phyloP scores from a whole-genome alignment of 2,329 filamentous ascomycete genomes.

The Alternaria burnsii region DNA sequence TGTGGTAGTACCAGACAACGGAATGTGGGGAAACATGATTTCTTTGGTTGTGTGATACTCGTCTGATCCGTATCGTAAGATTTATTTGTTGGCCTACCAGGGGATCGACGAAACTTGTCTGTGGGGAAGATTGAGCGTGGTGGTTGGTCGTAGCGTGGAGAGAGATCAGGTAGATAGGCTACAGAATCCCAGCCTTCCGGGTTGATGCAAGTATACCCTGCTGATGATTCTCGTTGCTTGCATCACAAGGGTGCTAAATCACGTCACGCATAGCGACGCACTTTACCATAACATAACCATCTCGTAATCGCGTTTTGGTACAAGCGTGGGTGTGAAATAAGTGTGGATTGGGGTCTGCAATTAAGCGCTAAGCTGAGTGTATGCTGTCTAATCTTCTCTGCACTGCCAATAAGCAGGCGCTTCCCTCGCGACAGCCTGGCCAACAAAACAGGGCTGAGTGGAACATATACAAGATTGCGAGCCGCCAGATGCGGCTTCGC shows the following conservation, averaged over 20 bases:
- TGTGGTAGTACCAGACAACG: conserved; percentile 17
- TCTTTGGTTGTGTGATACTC: conserved; percentile 22
- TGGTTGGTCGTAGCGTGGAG: conserved; percentile 14
- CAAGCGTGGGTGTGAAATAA: conserved; percentile 4
- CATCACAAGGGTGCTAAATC: conserved; percentile 43
- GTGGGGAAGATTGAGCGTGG: conserved; percentile 22
- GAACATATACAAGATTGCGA: conserved; percentile 47
- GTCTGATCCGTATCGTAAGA: conserved; percentile 19
- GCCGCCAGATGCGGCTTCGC: conserved; percentile 37
- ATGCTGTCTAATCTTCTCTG: conserved; percentile 34
- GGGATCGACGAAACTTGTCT: conserved; percentile 23
- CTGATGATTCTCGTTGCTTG: conserved; percentile 27
- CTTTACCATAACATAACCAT: conserved; percentile 30
- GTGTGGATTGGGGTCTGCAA: conserved; percentile 35
- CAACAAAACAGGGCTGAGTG: conserved; percentile 37
- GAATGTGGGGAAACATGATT: conserved; percentile 19
- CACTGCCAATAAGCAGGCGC: conserved; percentile 42
- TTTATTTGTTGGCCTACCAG: conserved; percentile 3
- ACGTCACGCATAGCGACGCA: conserved; percentile 40
- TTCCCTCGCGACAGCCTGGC: conserved; percentile 22
- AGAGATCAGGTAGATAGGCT: conserved; percentile 17
- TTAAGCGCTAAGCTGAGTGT: conserved; percentile 47
- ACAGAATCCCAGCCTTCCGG: conserved; percentile 21
- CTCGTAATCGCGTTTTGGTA: conserved; percentile 39
- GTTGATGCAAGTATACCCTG: conserved; percentile 27